These are phyloP conservation scores for Ustilago lituana DNA, from an alignment of 1,284 basidiomycete genomes.

Conservation along the genomic window DNA sequence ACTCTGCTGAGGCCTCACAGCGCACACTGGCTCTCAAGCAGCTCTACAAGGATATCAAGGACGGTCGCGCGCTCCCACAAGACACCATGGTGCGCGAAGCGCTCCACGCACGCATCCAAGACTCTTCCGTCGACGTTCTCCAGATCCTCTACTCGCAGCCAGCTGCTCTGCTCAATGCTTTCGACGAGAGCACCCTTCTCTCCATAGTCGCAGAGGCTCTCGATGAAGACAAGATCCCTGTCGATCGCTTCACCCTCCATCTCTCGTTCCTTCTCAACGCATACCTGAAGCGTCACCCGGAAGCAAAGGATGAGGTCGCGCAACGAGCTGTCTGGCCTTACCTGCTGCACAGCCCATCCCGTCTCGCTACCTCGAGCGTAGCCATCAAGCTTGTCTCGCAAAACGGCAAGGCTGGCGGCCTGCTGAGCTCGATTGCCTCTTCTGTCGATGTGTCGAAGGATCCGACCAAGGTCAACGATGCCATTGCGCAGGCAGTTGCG, in stretches of 20 bases:
- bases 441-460: constrained; percentile 4
- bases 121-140: constrained; percentile 47
- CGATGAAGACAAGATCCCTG: constrained; percentile 12
- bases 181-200: constrained; percentile 31
- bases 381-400: constrained; percentile 10
- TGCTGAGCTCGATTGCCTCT: constrained; percentile 12
- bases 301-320: constrained; percentile 17
- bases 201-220: constrained; percentile 37
- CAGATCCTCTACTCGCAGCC: constrained; percentile 46
- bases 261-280: constrained; percentile 30
- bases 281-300: constrained; percentile 16
- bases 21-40: constrained; percentile 49
- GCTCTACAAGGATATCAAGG: constrained; percentile 41
- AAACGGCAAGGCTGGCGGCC: constrained; percentile 7
- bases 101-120: constrained; percentile 47
- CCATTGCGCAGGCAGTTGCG: constrained; percentile 15
- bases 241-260: constrained; percentile 36
- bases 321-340: constrained; percentile 36
- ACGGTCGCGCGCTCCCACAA: constrained; percentile 22
- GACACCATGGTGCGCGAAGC: constrained; percentile 58
- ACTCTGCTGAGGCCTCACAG: constrained; percentile 51
- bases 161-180: constrained; percentile 29
- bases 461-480: constrained; percentile 21
- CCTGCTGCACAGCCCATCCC: constrained; percentile 23
- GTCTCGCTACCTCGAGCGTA: constrained; percentile 7